Percentiles rank a stretch among this genome's conserved stretches.
Evolutionary conservation across 2,329 filamentous ascomycete species (phyloP).

Genomic region (Ceratocystis destructans): DNA sequence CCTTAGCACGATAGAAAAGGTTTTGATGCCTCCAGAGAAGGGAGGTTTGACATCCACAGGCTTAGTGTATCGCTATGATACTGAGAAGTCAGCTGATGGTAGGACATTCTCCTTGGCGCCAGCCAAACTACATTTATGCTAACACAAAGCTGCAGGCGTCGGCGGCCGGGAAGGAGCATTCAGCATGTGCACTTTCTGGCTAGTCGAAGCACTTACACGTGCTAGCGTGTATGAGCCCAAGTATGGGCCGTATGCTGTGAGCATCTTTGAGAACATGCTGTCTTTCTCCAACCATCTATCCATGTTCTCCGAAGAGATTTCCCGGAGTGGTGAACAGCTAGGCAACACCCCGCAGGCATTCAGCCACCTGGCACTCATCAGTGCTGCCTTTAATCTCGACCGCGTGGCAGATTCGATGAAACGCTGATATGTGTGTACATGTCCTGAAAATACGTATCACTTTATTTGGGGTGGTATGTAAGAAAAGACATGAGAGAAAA

Average conservation of each 20-base stretch:
- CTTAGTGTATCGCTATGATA: constrained; percentile 63
- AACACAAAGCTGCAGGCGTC: constrained; percentile 37
- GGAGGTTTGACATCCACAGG: constrained; percentile 63
- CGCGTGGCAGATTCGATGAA: constrained; percentile 28
- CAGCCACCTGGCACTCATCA: constrained; percentile 61
- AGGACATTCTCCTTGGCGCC: constrained; percentile 21
- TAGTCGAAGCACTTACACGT: constrained; percentile 63
- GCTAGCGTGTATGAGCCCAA: constrained; percentile 51
- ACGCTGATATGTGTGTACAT: background rate
- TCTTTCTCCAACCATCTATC: constrained; percentile 61
- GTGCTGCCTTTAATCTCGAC: constrained; percentile 63
- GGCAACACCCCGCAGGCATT: constrained; percentile 72
- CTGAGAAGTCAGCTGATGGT: constrained; percentile 55
- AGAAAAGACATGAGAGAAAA: background rate
- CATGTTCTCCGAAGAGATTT: constrained; percentile 71
- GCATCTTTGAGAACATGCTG: constrained; percentile 65
- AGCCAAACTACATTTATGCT: background rate
- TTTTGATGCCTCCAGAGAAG: constrained; percentile 58
- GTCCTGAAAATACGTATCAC: background rate
- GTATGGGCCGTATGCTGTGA: constrained; percentile 48
- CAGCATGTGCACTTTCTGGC: constrained; percentile 73
- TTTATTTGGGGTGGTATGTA: background rate
- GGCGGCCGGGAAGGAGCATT: constrained; percentile 64
- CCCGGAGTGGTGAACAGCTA: constrained; percentile 59
- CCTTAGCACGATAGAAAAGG: constrained; percentile 55